phyloP scores from a whole-genome alignment of 148 eudicot genomes.

The Oxyria digyna region DNA sequence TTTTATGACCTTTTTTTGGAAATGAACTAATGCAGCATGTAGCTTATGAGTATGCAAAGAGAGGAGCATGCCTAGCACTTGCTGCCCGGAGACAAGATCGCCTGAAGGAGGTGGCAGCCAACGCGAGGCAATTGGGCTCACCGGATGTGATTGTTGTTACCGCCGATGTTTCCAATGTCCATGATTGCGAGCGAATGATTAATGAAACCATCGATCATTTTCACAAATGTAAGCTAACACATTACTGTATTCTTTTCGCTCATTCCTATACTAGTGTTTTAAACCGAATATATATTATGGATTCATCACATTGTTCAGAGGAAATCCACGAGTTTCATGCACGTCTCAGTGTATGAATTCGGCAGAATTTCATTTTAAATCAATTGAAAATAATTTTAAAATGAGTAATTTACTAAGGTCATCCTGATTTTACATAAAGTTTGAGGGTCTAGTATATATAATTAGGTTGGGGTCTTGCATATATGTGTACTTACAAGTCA shows the following conservation, averaged over 20 bases:
- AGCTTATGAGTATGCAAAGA: constrained; percentile 20
- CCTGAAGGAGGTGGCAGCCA: constrained; percentile 15
- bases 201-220: constrained; percentile 18
- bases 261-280: no score
- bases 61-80: constrained; percentile 18
- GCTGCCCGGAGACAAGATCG: constrained; percentile 19
- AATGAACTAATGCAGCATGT: constrained; percentile 11
- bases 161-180: constrained; percentile 16
- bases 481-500: no score
- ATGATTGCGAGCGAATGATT: constrained; percentile 15
- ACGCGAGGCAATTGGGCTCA: constrained; percentile 15
- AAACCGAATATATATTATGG: no score
- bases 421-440: no score
- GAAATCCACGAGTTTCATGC: no score
- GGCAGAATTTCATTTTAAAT: no score
- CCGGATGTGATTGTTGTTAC: constrained; percentile 15
- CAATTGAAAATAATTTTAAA: no score
- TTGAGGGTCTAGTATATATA: no score
- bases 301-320: not conserved
- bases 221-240: constrained; percentile 14
- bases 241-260: not conserved
- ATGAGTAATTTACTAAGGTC: no score
- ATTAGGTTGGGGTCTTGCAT: no score
- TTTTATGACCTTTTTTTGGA: not conserved
- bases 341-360: no score